Percentiles rank a stretch among this genome's conserved stretches.
Conservation (phyloP, 164 flowering plant species). For the Saururus chinensis region DNA sequence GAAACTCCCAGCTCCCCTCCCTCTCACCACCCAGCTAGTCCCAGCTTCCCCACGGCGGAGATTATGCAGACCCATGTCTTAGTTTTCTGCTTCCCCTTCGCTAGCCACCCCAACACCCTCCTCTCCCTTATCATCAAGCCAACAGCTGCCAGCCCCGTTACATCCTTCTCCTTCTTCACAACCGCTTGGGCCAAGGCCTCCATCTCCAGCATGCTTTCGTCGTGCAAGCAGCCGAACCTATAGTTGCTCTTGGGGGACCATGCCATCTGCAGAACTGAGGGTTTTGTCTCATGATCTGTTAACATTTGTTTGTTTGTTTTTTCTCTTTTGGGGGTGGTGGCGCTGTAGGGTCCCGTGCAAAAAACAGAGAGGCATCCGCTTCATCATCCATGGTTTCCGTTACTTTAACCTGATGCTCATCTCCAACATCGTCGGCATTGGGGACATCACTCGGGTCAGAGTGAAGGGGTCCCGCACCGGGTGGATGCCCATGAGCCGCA, state of each 20-base stretch:
- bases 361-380: constrained; percentile 63
- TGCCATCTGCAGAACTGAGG: too few relatives aligned
- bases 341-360: constrained; percentile 70
- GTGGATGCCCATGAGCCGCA: constrained; percentile 67
- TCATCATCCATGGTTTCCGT: constrained; percentile 59
- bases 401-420: constrained; percentile 69
- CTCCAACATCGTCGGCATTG: constrained; percentile 78
- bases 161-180: constrained; percentile 45
- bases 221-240: constrained; percentile 6
- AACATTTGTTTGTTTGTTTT: neutral
- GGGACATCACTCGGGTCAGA: constrained; percentile 42
- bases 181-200: constrained; percentile 25
- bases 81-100: constrained; percentile 14
- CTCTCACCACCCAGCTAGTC: too few relatives aligned
- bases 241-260: neutral
- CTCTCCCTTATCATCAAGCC: constrained; percentile 23
- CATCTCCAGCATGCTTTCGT: neutral
- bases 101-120: constrained; percentile 39
- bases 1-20: too few relatives aligned
- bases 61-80: neutral
- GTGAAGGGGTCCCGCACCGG: constrained; percentile 54
- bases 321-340: too few relatives aligned
- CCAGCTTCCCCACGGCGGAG: too few relatives aligned
- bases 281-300: too few relatives aligned
- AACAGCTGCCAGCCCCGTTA: constrained; percentile 23